These are phyloP conservation scores for Mrakia gelida DNA, from an alignment of 768 basidiomycete genomes.

Conservation along the genomic window DNA sequence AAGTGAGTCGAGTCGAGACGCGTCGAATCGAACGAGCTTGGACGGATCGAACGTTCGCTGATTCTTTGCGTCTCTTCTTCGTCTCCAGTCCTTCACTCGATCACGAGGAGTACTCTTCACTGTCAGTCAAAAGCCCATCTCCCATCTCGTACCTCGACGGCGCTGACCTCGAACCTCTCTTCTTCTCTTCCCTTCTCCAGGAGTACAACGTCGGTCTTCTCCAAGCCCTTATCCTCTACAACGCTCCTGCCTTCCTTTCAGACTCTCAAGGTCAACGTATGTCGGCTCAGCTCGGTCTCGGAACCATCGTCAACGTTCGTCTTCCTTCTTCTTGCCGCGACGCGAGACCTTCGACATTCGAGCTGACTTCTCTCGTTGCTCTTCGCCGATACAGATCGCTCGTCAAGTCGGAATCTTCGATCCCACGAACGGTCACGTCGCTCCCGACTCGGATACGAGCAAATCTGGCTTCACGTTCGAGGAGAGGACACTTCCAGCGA, in stretches of 20 bases:
- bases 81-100: constrained; percentile 40
- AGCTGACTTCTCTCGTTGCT: neutral
- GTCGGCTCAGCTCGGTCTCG: constrained; percentile 41
- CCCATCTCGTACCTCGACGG: neutral
- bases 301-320: constrained; percentile 43
- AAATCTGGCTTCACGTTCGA: constrained; percentile 2
- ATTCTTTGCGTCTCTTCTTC: neutral
- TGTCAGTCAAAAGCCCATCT: constrained; percentile 35
- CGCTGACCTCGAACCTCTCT: neutral
- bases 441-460: neutral
- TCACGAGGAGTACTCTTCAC: constrained; percentile 44
- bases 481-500: constrained; percentile 37
- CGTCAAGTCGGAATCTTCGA: constrained; percentile 45
- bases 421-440: constrained; percentile 40
- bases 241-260: constrained; percentile 22
- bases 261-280: constrained; percentile 34
- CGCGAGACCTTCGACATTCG: neutral
- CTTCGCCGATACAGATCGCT: constrained; percentile 38
- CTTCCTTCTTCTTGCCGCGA: neutral
- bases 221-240: constrained; percentile 30
- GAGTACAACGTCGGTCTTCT: constrained; percentile 25
- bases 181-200: neutral
- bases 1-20: constrained; percentile 32
- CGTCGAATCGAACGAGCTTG: neutral
- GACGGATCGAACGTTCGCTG: neutral